Conservation (phyloP, 371 early-diverging fungal genomes). For the Entomophthora muscae region DNA sequence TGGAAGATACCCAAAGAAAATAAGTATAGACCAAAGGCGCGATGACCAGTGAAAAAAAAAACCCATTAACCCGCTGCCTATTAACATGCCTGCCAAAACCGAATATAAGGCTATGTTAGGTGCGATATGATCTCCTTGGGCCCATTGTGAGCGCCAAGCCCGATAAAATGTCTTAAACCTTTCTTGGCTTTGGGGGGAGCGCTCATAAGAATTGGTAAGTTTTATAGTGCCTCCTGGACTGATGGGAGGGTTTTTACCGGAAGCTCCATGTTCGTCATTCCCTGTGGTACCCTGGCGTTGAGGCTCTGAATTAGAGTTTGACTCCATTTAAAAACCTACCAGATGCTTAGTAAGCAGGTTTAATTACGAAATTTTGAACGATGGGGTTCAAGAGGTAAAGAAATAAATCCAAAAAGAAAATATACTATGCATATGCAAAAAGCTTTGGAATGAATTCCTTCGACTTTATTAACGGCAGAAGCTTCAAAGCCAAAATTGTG, state of each 20-base stretch:
- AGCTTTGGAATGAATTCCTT: too few species aligned
- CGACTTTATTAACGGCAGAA: neutral
- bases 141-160: neutral
- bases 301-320: neutral
- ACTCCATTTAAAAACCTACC: neutral
- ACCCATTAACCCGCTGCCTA: constrained; percentile 1
- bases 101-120: constrained; percentile 2
- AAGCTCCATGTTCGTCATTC: neutral
- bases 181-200: neutral
- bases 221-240: neutral
- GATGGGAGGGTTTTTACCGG: neutral
- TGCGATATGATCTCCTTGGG: neutral
- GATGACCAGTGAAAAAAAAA: neutral
- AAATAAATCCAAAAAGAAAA: neutral
- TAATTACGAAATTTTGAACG: neutral
- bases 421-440: too few species aligned
- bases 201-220: neutral
- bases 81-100: constrained; percentile 1
- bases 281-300: neutral
- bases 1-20: constrained; percentile 46
- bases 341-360: neutral
- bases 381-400: neutral
- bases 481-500: too few species aligned
- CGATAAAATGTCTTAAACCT: neutral
- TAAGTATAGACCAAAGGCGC: constrained; percentile 26